These are phyloP conservation scores for Candida nonsorbophila DNA, from an alignment of 805 yeast species.

Conservation along the genomic window DNA sequence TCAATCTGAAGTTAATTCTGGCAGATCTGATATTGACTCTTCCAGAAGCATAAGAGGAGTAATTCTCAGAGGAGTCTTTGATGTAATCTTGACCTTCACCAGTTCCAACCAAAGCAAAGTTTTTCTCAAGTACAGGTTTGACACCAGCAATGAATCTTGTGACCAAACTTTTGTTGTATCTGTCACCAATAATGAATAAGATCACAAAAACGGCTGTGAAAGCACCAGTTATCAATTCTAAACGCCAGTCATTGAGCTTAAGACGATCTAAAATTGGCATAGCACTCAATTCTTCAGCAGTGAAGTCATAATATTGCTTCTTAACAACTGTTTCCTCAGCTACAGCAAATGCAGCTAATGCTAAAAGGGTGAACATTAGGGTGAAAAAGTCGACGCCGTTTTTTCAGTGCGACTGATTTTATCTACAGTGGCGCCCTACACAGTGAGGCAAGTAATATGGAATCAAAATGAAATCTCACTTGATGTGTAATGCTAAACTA, in stretches of 20 bases:
- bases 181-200: constrained; percentile 55
- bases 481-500: too few relatives aligned
- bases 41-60: constrained; percentile 80
- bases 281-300: constrained; percentile 50
- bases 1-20: constrained; percentile 55
- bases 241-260: constrained; percentile 63
- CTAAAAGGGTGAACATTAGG: too few relatives aligned
- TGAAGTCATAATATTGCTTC: constrained; percentile 18
- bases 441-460: too few relatives aligned
- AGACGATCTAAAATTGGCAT: constrained; percentile 60
- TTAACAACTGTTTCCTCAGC: too few relatives aligned
- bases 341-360: too few relatives aligned
- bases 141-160: constrained; percentile 46
- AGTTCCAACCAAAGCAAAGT: constrained; percentile 78
- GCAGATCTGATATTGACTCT: constrained; percentile 69
- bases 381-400: too few relatives aligned
- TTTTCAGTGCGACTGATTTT: too few relatives aligned
- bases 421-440: too few relatives aligned
- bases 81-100: constrained; percentile 39
- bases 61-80: constrained; percentile 61
- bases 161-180: constrained; percentile 53
- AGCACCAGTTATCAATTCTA: constrained; percentile 57
- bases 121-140: constrained; percentile 48
- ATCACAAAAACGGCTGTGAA: constrained; percentile 45
- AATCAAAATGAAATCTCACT: too few relatives aligned